phyloP scores from a whole-genome alignment of 73 alveolate species.

The Paramecium sexaurelia region DNA sequence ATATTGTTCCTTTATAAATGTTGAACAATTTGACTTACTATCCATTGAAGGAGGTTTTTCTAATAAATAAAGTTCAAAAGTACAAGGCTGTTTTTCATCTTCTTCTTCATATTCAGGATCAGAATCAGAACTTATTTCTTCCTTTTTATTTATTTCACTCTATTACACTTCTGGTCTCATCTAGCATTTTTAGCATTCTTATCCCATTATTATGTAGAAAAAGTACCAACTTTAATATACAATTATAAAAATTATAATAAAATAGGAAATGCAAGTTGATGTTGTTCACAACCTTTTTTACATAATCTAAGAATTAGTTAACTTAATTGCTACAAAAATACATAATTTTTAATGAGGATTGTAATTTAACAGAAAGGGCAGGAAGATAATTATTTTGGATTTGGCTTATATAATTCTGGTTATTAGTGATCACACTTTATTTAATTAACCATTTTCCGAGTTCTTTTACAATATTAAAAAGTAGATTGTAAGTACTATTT shows the following conservation, averaged over 20 bases:
- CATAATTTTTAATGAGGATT: too few species aligned
- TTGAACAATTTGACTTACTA: background rate
- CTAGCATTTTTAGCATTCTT: background rate
- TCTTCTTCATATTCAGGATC: background rate
- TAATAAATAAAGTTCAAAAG: background rate
- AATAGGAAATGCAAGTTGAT: too few species aligned
- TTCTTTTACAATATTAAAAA: too few species aligned
- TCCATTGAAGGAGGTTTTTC: slow-evolving; percentile 1
- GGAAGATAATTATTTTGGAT: too few species aligned
- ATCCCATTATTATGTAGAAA: background rate
- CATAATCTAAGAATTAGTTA: too few species aligned
- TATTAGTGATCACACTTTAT: too few species aligned
- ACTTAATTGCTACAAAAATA: too few species aligned
- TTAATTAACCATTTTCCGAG: too few species aligned
- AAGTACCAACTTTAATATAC: background rate
- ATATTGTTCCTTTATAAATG: background rate
- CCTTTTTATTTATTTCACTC: background rate
- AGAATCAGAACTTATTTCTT: background rate
- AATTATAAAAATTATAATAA: background rate
- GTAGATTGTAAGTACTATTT: too few species aligned
- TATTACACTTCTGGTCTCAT: background rate
- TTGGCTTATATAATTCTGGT: too few species aligned
- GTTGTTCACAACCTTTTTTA: too few species aligned
- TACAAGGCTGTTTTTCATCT: slow-evolving; percentile 1
- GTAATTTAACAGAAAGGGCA: too few species aligned